Base-by-base conservation (phyloP, 2,329 filamentous ascomycete genomes). In the Pseudocercospora fijiensis region DNA sequence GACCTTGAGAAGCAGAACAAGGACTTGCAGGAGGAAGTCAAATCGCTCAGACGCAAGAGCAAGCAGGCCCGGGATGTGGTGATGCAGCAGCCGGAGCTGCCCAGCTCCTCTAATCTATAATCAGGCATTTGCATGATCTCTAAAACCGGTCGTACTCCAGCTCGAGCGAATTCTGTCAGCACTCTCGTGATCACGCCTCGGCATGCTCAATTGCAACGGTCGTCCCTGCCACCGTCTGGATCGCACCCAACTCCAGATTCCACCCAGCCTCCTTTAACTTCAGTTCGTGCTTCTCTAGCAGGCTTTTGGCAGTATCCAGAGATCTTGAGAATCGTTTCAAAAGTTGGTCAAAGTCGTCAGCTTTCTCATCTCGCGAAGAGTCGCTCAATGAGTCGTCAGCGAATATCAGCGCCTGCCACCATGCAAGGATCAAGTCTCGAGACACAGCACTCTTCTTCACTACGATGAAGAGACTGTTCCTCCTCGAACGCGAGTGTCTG, bases 171-270 rank as follows among this genome's bases (percentile, higher is more conserved):
- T 5, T 5, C 10, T 3, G 5, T 13, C 11, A 2, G 10, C 11
- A 1, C 30, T 2, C 10, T 33, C 10, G 16, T 13, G 30, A 33
- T 41, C 13, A 41, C 37, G 16, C 9, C 16, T 41, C 16, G 16
- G 37, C 37, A 20, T 53, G 51, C 22, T 65, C 66, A 20, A 70
- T 63, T 18, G 18, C 57, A n/a, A 74, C 61, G 30, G 73, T 64
- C n/a, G 72, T 76, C 26, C 84, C 86, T 53, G 84, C 79, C 63
- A 78, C 81, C 18, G 88, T 92, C 79, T 92, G 89, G 69, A 93
- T 78, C 5, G 86, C 88, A 43, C 82, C 82, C 57, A 81, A 81
- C 61, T 85, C 79, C 53, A 90, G 69, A 76, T 92, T 85, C 90
- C 90, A 93, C 0, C 89, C 89, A 30, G 71, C 78, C 33, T 74